A percentile compares a stretch with the other conserved stretches of the same genome.
Evolutionary conservation across 2,329 filamentous ascomycete species (phyloP).

Genomic region (Cercospora sp.): DNA sequence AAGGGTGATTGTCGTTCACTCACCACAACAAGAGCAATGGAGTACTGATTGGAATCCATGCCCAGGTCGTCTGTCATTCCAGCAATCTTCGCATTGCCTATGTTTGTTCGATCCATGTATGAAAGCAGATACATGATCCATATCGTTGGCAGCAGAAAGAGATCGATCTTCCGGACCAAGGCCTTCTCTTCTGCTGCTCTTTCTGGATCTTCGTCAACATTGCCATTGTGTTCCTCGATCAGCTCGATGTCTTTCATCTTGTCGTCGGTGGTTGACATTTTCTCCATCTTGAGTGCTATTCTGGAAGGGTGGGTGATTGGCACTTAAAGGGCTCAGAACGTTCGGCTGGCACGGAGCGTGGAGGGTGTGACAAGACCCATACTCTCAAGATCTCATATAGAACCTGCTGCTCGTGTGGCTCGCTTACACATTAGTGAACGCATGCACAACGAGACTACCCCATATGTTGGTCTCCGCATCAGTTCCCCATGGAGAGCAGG

Average conservation of each 20-base stretch:
- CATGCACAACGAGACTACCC: neutral
- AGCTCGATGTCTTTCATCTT: conserved; percentile 30
- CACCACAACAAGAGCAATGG: conserved; percentile 51
- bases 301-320: neutral
- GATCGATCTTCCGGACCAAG: conserved; percentile 49
- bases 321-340: neutral
- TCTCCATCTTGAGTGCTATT: neutral
- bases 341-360: neutral
- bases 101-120: conserved; percentile 35
- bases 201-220: conserved; percentile 12
- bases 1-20: neutral
- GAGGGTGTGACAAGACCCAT: neutral
- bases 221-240: conserved; percentile 26
- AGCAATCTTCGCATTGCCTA: conserved; percentile 55
- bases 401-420: neutral
- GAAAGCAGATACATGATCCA: conserved; percentile 54
- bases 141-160: conserved; percentile 50
- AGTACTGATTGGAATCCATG: conserved; percentile 54
- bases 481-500: neutral
- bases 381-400: neutral
- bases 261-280: conserved; percentile 19
- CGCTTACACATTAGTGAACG: neutral
- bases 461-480: neutral
- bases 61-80: conserved; percentile 52
- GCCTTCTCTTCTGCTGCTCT: conserved; percentile 44